phyloP scores from a whole-genome alignment of 176 grass and related monocot genomes.

The Dactylis glomerata region DNA sequence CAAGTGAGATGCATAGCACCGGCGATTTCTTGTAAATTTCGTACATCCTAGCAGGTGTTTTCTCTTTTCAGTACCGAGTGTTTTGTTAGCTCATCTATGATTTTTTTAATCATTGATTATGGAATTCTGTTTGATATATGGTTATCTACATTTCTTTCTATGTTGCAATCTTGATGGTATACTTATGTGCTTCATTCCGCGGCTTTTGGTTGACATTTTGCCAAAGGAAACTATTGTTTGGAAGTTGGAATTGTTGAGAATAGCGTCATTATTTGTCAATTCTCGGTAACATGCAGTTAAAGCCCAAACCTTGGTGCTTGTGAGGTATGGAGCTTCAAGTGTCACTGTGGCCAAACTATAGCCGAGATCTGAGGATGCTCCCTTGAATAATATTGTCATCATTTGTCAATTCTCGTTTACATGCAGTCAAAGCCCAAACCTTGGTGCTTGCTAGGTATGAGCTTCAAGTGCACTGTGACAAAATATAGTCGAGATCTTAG shows the following conservation, averaged over 20 bases:
- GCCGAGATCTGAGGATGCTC: neutral
- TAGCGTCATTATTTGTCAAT: slow-evolving; percentile 65
- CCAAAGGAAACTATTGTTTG: slow-evolving; percentile 58
- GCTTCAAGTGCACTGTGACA: neutral
- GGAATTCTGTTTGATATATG: too few species aligned
- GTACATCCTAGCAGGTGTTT: too few species aligned
- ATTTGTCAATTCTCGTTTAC: slow-evolving; percentile 82
- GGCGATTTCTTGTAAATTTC: too few species aligned
- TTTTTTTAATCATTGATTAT: too few species aligned
- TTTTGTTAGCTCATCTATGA: too few species aligned
- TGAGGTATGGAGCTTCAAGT: slow-evolving; percentile 44
- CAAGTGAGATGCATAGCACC: too few species aligned
- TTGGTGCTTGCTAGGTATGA: slow-evolving; percentile 79
- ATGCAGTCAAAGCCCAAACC: slow-evolving; percentile 65
- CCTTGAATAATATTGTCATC: slow-evolving; percentile 15
- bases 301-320: slow-evolving; percentile 66
- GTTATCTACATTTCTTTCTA: neutral
- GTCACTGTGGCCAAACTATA: neutral
- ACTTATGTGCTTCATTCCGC: neutral
- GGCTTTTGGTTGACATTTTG: slow-evolving; percentile 63
- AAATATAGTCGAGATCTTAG: neutral
- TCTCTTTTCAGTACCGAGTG: too few species aligned
- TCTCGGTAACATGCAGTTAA: slow-evolving; percentile 79
- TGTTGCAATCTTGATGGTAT: neutral
- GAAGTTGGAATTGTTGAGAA: slow-evolving; percentile 75